These are phyloP conservation scores for Trichosporon sp. DNA, from an alignment of 1,284 basidiomycete genomes.

Conservation along the genomic window DNA sequence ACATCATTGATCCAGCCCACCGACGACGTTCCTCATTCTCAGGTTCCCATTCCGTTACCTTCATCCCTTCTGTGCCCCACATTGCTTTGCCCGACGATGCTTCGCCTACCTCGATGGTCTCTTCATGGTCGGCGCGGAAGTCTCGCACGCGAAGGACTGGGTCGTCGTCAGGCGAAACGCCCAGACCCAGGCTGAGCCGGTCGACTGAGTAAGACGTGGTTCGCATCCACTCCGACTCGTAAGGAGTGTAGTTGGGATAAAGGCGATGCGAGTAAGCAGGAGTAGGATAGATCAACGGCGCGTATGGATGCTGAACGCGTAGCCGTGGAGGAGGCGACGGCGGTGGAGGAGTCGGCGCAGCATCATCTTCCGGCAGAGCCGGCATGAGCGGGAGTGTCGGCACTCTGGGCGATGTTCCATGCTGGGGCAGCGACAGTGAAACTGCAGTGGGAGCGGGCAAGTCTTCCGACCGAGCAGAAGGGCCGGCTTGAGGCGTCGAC, in stretches of 20 bases:
- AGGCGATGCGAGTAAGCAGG: constrained; percentile 29
- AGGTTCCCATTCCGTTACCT: constrained; percentile 35
- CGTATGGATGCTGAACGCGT: constrained; percentile 21
- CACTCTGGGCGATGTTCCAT: background rate
- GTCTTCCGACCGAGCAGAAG: no score
- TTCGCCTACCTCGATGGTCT: constrained; percentile 22
- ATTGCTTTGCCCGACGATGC: constrained; percentile 22
- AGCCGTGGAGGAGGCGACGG: background rate
- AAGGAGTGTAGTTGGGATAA: constrained; percentile 43
- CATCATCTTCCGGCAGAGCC: constrained; percentile 6
- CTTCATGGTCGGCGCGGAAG: constrained; percentile 20
- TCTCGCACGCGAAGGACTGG: constrained; percentile 1
- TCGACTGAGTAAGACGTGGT: background rate
- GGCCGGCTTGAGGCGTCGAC: no score
- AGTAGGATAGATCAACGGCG: constrained; percentile 25
- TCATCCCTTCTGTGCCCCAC: constrained; percentile 17
- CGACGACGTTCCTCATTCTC: constrained; percentile 18
- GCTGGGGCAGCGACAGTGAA: background rate
- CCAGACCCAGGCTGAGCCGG: background rate
- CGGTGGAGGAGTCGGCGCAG: background rate
- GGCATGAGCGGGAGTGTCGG: constrained; percentile 1
- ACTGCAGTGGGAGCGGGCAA: background rate
- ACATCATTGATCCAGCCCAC: constrained; percentile 48
- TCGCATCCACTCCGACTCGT: background rate
- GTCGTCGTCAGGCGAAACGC: background rate